Percentiles rank a stretch among this genome's conserved stretches.
These are phyloP conservation scores for Daedalea quercina DNA, from an alignment of 768 basidiomycete genomes.

Conservation along the genomic window DNA sequence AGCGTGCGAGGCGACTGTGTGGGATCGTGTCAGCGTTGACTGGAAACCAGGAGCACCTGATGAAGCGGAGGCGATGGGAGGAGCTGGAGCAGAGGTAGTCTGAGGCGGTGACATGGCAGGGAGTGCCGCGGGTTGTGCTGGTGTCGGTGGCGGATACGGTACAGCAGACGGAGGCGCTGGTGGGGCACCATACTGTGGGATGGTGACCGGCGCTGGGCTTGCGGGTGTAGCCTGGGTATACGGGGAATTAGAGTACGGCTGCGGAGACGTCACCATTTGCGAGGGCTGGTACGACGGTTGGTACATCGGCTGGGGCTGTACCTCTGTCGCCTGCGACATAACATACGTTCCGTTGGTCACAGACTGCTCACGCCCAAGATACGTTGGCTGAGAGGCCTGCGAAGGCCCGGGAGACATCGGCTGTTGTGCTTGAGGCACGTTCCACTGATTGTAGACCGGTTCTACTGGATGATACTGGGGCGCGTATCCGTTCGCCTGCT, in stretches of 20 bases:
- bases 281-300: conserved; percentile 15
- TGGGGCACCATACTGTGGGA: conserved; percentile 10
- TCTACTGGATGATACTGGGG: conserved; percentile 14
- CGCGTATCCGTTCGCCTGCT: conserved; percentile 24
- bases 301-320: conserved; percentile 10
- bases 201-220: conserved; percentile 9
- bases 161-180: conserved; percentile 3
- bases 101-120: not conserved
- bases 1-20: conserved; percentile 20
- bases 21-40: conserved; percentile 15
- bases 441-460: conserved; percentile 16
- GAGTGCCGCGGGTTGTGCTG: not conserved
- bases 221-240: conserved; percentile 3
- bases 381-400: conserved; percentile 8
- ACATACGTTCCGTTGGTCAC: conserved; percentile 11
- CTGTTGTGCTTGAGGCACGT: conserved; percentile 6
- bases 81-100: conserved; percentile 13
- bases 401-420: conserved; percentile 4
- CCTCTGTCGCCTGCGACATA: conserved; percentile 3
- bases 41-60: conserved; percentile 13
- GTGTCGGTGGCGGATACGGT: conserved; percentile 15
- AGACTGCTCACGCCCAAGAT: conserved; percentile 6
- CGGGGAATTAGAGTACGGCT: conserved; percentile 4
- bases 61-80: conserved; percentile 21
- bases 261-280: conserved; percentile 6